A percentile compares a stretch with the other conserved stretches of the same genome.
Evolutionary conservation across 2,329 filamentous ascomycete genomes (phyloP).

Genomic region (Colletotrichum salicis): DNA sequence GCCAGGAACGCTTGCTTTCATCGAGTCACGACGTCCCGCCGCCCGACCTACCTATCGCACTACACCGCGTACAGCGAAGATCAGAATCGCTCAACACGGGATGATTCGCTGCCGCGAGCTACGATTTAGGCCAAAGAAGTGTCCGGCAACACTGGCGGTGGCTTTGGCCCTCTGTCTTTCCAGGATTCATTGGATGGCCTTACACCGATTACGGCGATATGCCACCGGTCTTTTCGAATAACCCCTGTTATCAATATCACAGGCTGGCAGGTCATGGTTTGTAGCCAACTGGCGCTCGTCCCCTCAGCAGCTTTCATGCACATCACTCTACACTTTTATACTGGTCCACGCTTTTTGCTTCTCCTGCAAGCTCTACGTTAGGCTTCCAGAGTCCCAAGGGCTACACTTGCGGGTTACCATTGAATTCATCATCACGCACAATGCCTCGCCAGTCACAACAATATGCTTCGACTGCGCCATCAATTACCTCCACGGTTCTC

Average conservation of each 20-base stretch:
- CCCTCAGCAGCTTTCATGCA: conserved; percentile 20
- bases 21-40: conserved; percentile 7
- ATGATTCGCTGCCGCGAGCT: conserved; percentile 25
- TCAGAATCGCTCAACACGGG: not conserved
- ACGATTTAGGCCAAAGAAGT: conserved; percentile 12
- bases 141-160: conserved; percentile 12
- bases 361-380: conserved; percentile 6
- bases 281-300: conserved; percentile 9
- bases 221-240: conserved; percentile 1
- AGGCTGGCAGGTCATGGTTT: conserved; percentile 1
- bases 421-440: not conserved
- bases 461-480: not conserved
- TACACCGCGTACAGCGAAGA: not conserved
- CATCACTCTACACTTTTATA: conserved; percentile 3
- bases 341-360: conserved; percentile 15
- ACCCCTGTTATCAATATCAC: conserved; percentile 9
- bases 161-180: not conserved
- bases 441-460: not conserved
- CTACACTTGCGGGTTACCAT: not conserved
- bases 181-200: conserved; percentile 17
- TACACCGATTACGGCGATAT: conserved; percentile 6
- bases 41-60: conserved; percentile 3
- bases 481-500: not conserved
- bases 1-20: conserved; percentile 17
- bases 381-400: not conserved